Conservation (phyloP, 2,329 filamentous ascomycete species). For the Colletotrichum trifolii region DNA sequence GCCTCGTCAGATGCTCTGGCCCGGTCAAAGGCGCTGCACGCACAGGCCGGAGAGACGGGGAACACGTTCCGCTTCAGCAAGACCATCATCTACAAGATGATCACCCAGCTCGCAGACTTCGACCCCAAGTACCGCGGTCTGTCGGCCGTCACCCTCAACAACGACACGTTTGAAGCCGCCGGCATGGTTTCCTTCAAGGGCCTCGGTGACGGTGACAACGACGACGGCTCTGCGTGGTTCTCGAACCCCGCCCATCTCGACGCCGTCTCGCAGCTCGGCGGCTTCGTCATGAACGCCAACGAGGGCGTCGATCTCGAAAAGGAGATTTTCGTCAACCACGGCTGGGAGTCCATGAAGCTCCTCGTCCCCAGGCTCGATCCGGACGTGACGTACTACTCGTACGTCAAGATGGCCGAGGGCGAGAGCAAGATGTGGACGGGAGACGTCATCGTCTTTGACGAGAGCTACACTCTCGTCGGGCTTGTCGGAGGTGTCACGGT, state of each 20-base stretch:
- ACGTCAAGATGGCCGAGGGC: slow-evolving; percentile 68
- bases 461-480: slow-evolving; percentile 62
- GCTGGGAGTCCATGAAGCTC: slow-evolving; percentile 66
- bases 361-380: slow-evolving; percentile 60
- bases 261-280: slow-evolving; percentile 67
- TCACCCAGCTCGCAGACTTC: slow-evolving; percentile 67
- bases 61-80: slow-evolving; percentile 78
- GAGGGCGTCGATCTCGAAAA: slow-evolving; percentile 65
- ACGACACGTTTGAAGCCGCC: slow-evolving; percentile 55
- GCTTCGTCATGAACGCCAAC: slow-evolving; percentile 70
- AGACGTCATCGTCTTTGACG: slow-evolving; percentile 66
- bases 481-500: slow-evolving; percentile 62
- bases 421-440: slow-evolving; percentile 64
- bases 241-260: slow-evolving; percentile 70
- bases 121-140: slow-evolving; percentile 65
- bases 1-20: slow-evolving; percentile 75
- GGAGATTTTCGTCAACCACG: slow-evolving; percentile 69
- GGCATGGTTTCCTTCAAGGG: slow-evolving; percentile 59
- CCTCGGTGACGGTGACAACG: slow-evolving; percentile 55
- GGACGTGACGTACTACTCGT: slow-evolving; percentile 63
- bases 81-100: slow-evolving; percentile 81
- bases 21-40: slow-evolving; percentile 68
- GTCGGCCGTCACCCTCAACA: slow-evolving; percentile 67
- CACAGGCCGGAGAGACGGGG: slow-evolving; percentile 71
- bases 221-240: slow-evolving; percentile 64